Percentiles rank a stretch among this genome's conserved stretches.
Conservation (phyloP, 176 grass and related monocot species). For the Avena insularis region DNA sequence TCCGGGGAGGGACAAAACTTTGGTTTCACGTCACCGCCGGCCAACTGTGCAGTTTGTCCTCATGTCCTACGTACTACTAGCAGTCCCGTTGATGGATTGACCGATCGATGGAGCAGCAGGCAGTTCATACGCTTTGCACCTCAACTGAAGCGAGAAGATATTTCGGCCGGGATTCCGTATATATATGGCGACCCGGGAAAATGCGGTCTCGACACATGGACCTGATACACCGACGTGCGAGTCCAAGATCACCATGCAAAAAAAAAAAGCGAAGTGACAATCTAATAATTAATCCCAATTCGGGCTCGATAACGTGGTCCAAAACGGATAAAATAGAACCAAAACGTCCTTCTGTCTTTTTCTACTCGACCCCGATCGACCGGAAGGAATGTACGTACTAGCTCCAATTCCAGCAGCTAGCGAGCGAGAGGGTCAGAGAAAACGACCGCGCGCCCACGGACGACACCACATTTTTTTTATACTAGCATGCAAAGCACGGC, state of each 20-base stretch:
- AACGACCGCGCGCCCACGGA: slow-evolving; percentile 4
- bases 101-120: background rate
- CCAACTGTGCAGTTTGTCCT: too few relatives aligned
- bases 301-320: background rate
- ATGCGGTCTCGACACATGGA: background rate
- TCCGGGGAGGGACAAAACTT: background rate
- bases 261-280: background rate
- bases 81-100: background rate
- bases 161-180: background rate
- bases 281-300: background rate
- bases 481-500: slow-evolving; percentile 36
- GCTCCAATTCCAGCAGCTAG: background rate
- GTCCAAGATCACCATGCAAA: background rate
- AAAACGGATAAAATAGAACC: background rate
- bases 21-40: slow-evolving; percentile 5
- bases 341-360: background rate
- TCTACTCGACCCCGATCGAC: background rate
- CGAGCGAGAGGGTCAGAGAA: background rate
- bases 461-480: slow-evolving; percentile 13
- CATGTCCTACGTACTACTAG: background rate
- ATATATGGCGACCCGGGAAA: background rate
- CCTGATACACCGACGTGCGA: background rate
- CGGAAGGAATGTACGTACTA: background rate
- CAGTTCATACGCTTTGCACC: background rate
- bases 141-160: background rate